A percentile compares a stretch with the other conserved stretches of the same genome.
These are phyloP conservation scores for Insectozyma bohioensis DNA, from an alignment of 1,139 yeast genomes.

Conservation along the genomic window DNA sequence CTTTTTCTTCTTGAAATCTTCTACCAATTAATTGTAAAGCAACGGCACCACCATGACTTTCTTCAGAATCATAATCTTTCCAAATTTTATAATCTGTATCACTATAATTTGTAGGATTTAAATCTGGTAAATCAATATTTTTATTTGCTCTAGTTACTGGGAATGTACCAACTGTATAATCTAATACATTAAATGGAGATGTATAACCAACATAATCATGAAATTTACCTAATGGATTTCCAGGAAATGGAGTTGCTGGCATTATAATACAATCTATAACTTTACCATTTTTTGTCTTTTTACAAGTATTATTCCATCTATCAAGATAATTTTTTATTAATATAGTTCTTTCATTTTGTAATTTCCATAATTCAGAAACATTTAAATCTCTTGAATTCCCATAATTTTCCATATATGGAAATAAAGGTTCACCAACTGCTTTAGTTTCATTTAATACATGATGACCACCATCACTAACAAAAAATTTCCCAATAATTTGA, in stretches of 20 bases:
- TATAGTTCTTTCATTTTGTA: constrained; percentile 33
- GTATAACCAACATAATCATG: constrained; percentile 48
- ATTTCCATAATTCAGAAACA: constrained; percentile 44
- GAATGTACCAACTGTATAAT: constrained; percentile 56
- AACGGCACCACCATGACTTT: constrained; percentile 64
- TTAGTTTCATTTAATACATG: constrained; percentile 27
- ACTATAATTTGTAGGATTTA: constrained; percentile 17
- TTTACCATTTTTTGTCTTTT: constrained; percentile 33
- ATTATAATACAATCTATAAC: constrained; percentile 50
- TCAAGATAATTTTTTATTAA: constrained; percentile 36
- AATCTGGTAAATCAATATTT: constrained; percentile 31
- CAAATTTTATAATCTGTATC: constrained; percentile 21
- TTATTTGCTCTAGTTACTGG: constrained; percentile 59
- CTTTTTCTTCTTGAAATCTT: constrained; percentile 63
- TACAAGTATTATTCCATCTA: constrained; percentile 34
- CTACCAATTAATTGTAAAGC: constrained; percentile 62
- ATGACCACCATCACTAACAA: constrained; percentile 47
- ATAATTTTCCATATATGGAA: constrained; percentile 34
- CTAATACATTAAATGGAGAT: constrained; percentile 57
- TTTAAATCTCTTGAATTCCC: constrained; percentile 29
- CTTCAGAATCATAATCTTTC: constrained; percentile 51
- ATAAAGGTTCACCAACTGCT: constrained; percentile 50
- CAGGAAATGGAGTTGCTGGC: constrained; percentile 49
- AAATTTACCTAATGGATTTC: constrained; percentile 41
- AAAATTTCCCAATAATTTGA: constrained; percentile 38